Evolutionary conservation across 2,329 filamentous ascomycete genomes (phyloP).

Genomic region (Colletotrichum melonis): DNA sequence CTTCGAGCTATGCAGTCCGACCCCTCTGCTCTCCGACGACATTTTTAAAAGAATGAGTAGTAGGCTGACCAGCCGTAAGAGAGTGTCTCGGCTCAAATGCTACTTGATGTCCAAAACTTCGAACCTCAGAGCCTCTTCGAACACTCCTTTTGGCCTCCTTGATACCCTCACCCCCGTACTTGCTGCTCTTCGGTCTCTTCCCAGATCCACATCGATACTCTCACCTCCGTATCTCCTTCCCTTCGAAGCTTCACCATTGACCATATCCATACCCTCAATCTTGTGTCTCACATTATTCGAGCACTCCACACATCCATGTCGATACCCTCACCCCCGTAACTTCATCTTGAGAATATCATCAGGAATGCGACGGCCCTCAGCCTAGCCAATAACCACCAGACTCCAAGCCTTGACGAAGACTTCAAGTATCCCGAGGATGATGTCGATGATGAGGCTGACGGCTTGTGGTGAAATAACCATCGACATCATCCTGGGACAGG

Average conservation of each 20-base stretch:
- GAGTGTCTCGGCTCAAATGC: too few species aligned
- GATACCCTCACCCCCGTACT: background rate
- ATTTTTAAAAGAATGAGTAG: background rate
- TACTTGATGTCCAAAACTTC: too few species aligned
- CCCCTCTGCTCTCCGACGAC: background rate
- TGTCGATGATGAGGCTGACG: background rate
- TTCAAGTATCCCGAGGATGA: background rate
- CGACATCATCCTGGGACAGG: too few species aligned
- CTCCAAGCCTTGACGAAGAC: background rate
- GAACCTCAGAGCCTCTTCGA: background rate
- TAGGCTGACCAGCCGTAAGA: background rate
- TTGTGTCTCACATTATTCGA: too few species aligned
- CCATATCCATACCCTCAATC: too few species aligned
- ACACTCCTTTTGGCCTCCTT: background rate
- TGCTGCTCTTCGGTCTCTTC: background rate
- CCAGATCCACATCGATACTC: background rate
- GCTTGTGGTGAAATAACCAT: background rate
- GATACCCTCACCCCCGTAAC: too few species aligned
- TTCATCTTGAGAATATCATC: too few species aligned
- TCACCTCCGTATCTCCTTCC: background rate
- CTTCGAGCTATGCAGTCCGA: background rate
- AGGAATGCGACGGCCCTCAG: background rate
- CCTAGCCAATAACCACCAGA: background rate
- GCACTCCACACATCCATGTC: too few species aligned
- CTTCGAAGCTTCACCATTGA: too few species aligned